Percentiles rank a stretch among this genome's conserved stretches.
Evolutionary conservation across 768 basidiomycete species (phyloP).

Genomic region (Phylloporus arenicola): DNA sequence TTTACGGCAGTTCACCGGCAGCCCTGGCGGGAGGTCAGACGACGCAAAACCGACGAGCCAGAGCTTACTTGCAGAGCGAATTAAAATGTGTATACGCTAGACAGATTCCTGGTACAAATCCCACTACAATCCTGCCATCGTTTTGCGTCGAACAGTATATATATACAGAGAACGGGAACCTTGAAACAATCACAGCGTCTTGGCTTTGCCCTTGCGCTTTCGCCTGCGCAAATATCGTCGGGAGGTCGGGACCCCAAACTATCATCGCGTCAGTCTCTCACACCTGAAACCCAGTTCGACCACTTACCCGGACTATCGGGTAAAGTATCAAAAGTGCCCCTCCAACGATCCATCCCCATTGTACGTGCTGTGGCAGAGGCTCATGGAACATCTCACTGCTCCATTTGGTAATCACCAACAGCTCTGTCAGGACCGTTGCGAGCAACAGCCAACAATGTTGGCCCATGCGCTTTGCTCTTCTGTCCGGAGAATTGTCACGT

Average conservation of each 20-base stretch:
- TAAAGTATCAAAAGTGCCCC: conserved; percentile 59
- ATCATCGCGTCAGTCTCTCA: conserved; percentile 10
- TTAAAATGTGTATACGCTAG: not conserved
- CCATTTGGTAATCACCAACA: conserved; percentile 81
- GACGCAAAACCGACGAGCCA: not conserved
- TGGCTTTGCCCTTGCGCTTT: conserved; percentile 28
- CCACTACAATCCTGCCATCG: not conserved
- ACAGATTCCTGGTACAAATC: not conserved
- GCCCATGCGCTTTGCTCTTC: conserved; percentile 83
- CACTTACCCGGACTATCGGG: conserved; percentile 59
- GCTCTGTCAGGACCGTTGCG: conserved; percentile 79
- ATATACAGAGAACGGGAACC: not conserved
- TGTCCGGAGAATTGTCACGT: conserved; percentile 27
- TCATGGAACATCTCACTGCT: conserved; percentile 62
- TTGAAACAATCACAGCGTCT: conserved; percentile 23
- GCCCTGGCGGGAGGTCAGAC: not conserved
- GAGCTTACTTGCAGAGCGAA: not conserved
- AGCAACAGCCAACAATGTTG: conserved; percentile 84
- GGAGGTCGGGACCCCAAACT: conserved; percentile 64
- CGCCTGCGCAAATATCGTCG: conserved; percentile 46
- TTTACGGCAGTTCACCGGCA: not conserved
- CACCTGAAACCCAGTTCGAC: not conserved
- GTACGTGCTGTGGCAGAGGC: conserved; percentile 58
- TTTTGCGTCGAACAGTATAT: not conserved
- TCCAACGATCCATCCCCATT: conserved; percentile 62